Conservation (phyloP, 192 early-diverging fungal genomes). For the Coemansia sp. region DNA sequence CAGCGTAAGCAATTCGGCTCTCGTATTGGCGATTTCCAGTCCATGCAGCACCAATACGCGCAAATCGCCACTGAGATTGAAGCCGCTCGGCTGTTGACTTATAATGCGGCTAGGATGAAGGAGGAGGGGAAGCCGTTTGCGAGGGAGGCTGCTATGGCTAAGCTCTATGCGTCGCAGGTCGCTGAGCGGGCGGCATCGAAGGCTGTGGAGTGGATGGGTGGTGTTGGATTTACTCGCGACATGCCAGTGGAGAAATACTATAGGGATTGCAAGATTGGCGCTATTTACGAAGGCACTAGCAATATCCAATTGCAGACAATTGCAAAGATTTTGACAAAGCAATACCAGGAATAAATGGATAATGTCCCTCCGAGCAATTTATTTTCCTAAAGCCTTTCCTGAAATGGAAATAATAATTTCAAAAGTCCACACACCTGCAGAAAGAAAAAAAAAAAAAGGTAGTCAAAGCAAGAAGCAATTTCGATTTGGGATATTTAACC, state of each 20-base stretch:
- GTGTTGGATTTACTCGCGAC: conserved; percentile 94
- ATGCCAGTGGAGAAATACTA: conserved; percentile 91
- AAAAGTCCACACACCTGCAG: no score
- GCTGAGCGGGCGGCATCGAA: conserved; percentile 85
- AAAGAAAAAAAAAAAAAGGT: no score
- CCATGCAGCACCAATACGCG: conserved; percentile 77
- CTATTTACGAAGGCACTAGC: conserved; percentile 92
- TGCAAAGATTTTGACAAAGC: conserved; percentile 58
- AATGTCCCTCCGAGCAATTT: no score
- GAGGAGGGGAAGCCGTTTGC: conserved; percentile 88
- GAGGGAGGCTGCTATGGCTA: conserved; percentile 98
- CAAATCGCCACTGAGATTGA: conserved; percentile 92
- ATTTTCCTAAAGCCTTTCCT: no score
- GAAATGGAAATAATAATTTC: no score
- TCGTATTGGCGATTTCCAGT: conserved; percentile 85
- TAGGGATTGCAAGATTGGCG: conserved; percentile 95
- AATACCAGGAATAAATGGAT: conserved; percentile 24
- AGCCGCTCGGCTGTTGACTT: conserved; percentile 92
- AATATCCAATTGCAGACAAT: conserved; percentile 98
- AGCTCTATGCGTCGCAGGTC: conserved; percentile 92
- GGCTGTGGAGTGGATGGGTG: conserved; percentile 97
- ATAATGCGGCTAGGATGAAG: conserved; percentile 95
- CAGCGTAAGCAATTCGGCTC: conserved; percentile 93
- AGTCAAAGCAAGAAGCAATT: no score
- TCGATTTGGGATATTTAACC: no score